Evolutionary conservation across 1,284 basidiomycete genomes (phyloP).

Genomic region (Ganoderma sinense): DNA sequence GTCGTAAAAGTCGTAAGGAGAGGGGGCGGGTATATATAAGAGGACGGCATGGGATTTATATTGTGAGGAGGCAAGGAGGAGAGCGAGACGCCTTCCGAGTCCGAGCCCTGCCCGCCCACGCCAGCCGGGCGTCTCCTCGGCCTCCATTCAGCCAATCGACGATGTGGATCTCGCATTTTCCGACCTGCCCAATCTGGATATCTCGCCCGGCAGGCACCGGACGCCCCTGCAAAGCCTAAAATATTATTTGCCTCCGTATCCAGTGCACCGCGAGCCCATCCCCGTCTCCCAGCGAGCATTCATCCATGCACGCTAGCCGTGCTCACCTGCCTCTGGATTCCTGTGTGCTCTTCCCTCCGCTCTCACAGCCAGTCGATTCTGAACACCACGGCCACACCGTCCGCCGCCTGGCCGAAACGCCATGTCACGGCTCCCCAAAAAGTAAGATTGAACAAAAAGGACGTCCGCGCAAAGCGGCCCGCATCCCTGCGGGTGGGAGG

Average conservation of each 20-base stretch:
- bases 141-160: conserved; percentile 25
- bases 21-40: conserved; percentile 22
- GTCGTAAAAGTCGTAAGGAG: conserved; percentile 7
- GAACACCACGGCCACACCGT: background rate
- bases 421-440: conserved; percentile 1
- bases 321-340: background rate
- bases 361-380: background rate
- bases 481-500: conserved; percentile 23
- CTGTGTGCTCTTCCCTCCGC: background rate
- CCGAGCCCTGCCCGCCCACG: conserved; percentile 13
- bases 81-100: conserved; percentile 15
- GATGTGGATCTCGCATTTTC: conserved; percentile 26
- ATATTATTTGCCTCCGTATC: conserved; percentile 1
- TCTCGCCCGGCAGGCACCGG: conserved; percentile 24
- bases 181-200: conserved; percentile 16
- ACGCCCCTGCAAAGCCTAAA: conserved; percentile 21
- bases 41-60: conserved; percentile 25
- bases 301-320: background rate
- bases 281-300: background rate
- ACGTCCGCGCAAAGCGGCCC: conserved; percentile 21
- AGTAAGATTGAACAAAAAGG: conserved; percentile 24
- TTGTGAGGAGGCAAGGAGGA: conserved; percentile 17
- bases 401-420: background rate
- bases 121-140: conserved; percentile 13
- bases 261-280: background rate